Conservation (phyloP, 139 green algal genomes). For the Haematococcus sp. region DNA sequence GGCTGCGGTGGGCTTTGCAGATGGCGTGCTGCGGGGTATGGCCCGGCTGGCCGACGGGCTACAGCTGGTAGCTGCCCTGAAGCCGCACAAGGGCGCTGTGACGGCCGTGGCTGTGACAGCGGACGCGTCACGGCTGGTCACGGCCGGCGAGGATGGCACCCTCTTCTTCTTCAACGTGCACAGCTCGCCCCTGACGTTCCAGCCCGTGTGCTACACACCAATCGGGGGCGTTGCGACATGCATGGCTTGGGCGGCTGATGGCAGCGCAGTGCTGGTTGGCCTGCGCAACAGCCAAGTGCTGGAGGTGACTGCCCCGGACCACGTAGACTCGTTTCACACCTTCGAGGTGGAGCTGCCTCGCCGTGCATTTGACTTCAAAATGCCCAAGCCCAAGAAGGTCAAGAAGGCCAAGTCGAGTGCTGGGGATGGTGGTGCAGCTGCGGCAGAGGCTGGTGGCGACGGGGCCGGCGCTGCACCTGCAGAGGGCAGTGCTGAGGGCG, state of each 20-base stretch:
- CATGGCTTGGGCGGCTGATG: background rate
- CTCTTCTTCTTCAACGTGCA: conserved; percentile 65
- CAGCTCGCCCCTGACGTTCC: background rate
- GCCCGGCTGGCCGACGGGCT: conserved; percentile 42
- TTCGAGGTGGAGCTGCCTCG: conserved; percentile 14
- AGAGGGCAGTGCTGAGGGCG: background rate
- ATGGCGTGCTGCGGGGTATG: conserved; percentile 58
- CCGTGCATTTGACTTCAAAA: background rate
- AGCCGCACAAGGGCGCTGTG: conserved; percentile 58
- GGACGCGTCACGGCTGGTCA: conserved; percentile 37
- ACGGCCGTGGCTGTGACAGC: conserved; percentile 25
- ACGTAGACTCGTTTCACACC: conserved; percentile 25
- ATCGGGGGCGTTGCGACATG: conserved; percentile 1
- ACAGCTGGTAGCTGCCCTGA: conserved; percentile 42
- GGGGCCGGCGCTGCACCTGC: background rate
- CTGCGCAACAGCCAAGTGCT: conserved; percentile 33
- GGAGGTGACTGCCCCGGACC: conserved; percentile 28
- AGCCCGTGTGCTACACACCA: background rate
- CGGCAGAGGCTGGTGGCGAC: conserved; percentile 9
- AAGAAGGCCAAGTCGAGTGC: conserved; percentile 30
- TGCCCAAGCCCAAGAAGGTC: conserved; percentile 30
- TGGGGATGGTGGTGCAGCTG: conserved; percentile 6
- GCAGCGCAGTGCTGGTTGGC: conserved; percentile 49
- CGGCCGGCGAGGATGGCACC: conserved; percentile 37
- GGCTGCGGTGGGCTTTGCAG: conserved; percentile 36